Conservation (phyloP, 345 rosid genomes). For the Aquilaria yunnanensis region DNA sequence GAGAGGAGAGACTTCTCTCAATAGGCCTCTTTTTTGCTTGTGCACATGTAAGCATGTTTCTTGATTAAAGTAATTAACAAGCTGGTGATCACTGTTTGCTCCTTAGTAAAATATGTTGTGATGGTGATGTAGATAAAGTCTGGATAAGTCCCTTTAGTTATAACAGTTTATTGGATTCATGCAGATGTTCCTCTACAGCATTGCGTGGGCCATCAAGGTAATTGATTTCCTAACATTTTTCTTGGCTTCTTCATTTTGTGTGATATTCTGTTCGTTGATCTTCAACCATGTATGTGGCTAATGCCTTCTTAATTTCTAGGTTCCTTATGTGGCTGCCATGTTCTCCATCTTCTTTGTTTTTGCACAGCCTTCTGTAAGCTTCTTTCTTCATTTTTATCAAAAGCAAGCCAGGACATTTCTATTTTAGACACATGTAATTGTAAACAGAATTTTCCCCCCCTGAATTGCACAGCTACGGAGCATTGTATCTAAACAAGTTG, state of each 20-base stretch:
- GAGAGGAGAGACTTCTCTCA: constrained; percentile 76
- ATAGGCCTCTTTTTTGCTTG: constrained; percentile 66
- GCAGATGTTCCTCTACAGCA: constrained; percentile 76
- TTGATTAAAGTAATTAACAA: not conserved
- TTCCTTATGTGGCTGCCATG: constrained; percentile 74
- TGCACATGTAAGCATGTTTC: constrained; percentile 47
- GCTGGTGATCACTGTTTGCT: not conserved
- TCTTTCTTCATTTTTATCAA: not conserved
- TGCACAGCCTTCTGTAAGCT: constrained; percentile 74
- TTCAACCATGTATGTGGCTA: constrained; percentile 10
- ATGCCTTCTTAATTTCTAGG: constrained; percentile 35
- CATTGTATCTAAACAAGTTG: constrained; percentile 85
- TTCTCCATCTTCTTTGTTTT: constrained; percentile 55
- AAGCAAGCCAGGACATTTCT: too few relatives aligned
- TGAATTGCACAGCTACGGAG: constrained; percentile 55
- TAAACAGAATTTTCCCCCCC: not conserved
- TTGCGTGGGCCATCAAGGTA: constrained; percentile 92
- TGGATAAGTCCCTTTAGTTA: not conserved
- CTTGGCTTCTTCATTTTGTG: not conserved
- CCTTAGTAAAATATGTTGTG: not conserved
- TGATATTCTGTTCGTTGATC: not conserved
- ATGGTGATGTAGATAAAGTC: not conserved
- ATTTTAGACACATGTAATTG: not conserved
- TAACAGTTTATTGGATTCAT: constrained; percentile 13
- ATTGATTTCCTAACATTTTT: not conserved